Evolutionary conservation across 768 basidiomycete species (phyloP).

Genomic region (Cystobasidium ongulense): DNA sequence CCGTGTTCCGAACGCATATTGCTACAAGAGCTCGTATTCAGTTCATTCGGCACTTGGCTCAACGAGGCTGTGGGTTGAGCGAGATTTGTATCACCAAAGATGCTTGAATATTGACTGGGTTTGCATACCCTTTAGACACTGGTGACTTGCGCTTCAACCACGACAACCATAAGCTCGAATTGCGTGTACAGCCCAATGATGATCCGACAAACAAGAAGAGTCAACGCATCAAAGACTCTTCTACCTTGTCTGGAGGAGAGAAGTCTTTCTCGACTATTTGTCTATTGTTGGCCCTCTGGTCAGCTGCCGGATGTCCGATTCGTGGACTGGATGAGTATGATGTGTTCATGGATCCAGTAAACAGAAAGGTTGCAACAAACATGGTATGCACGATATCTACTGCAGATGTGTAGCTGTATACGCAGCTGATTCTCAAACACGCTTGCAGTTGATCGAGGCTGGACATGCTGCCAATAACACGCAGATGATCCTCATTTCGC

Average conservation of each 20-base stretch:
- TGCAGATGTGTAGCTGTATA: not conserved
- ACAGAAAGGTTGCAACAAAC: conserved; percentile 79
- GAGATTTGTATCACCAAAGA: too few relatives aligned
- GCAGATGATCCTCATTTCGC: conserved; percentile 91
- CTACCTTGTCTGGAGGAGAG: conserved; percentile 38
- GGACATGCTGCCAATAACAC: conserved; percentile 78
- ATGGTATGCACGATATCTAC: conserved; percentile 58
- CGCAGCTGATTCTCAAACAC: not conserved
- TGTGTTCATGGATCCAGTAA: conserved; percentile 65
- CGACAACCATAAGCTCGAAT: conserved; percentile 60
- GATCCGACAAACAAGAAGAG: conserved; percentile 24
- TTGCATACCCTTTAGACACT: conserved; percentile 7
- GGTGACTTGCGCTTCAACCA: conserved; percentile 66
- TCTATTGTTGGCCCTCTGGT: conserved; percentile 87
- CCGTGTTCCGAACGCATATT: conserved; percentile 77
- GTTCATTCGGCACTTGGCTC: conserved; percentile 70
- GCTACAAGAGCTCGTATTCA: conserved; percentile 63
- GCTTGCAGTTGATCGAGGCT: conserved; percentile 54
- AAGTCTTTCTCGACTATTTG: conserved; percentile 87
- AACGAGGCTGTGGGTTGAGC: conserved; percentile 79
- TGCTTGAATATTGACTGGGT: not conserved
- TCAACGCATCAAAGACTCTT: conserved; percentile 41
- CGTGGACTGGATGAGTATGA: conserved; percentile 98
- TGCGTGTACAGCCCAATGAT: conserved; percentile 42
- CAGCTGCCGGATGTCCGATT: conserved; percentile 85